Base-by-base conservation (phyloP, 768 basidiomycete species). In the Boletus tomentosulus region DNA sequence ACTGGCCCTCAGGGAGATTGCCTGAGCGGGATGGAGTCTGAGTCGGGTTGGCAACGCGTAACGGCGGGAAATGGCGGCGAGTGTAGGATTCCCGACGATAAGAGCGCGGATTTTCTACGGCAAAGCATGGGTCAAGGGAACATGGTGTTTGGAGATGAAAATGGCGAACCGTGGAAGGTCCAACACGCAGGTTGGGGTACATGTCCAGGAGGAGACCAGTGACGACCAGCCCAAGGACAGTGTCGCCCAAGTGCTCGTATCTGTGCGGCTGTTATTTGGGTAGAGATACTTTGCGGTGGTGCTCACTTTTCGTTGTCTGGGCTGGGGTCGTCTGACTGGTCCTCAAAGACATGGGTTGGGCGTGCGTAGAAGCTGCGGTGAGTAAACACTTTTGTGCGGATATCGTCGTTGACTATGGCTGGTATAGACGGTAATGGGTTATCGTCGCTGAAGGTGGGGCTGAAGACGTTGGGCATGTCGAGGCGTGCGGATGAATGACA, bases 261-360 rank as follows among this genome's bases (percentile, higher is more conserved):
- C 89, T 91, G 63, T 3, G 22, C 11, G 9, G 24, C 0, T 3
- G 31, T 13, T 3, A 27, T 13, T 58, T 16, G 54, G 3, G 1
- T 11, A 4, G 10, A 5, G 27, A 50, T 33, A 15, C 4, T 37
- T 19, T 15, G 42, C 15, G 11, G 43, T 35, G 24, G 28, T 6
- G 66, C 76, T 60, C 51, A 89, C 89, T 81, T 86, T 72, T 92
- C 89, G 57, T 92, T 91, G 64, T 92, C 89, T 6, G 87, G 89
- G 48, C 85, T 86, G 2, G 78, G 84, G 68, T 92, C 89, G 57
- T 81, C 75, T 0, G 76, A 80, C 35, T 73, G 76, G 67, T 92
- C 89, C 64, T 92, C 89, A 58, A 92, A 92, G 25, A 88, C 73
- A 59, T 87, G 82, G 7, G 81, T 84, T 0, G 88, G 87, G 2